A percentile compares a stretch with the other conserved stretches of the same genome.
Evolutionary conservation across 148 eudicot genomes (phyloP).

Genomic region (Chenopodium suecicum): DNA sequence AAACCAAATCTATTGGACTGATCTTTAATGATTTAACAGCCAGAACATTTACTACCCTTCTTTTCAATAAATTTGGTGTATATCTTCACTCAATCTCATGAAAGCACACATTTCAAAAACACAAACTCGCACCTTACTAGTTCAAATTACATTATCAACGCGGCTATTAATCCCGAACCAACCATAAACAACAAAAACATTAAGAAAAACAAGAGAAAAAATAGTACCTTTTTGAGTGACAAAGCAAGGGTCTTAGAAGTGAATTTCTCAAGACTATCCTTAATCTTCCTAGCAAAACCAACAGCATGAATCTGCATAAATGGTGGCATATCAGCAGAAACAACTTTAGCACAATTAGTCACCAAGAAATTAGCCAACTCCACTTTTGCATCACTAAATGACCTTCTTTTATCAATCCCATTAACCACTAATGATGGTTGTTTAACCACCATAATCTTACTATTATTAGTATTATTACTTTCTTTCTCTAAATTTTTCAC

Average conservation of each 20-base stretch:
- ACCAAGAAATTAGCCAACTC: constrained; percentile 71
- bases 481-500: neutral
- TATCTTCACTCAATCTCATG: too few relatives aligned
- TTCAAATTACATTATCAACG: too few relatives aligned
- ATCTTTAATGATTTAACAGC: neutral
- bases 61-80: too few relatives aligned
- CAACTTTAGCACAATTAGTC: constrained; percentile 71
- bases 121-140: too few relatives aligned
- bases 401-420: constrained; percentile 52
- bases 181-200: constrained; percentile 1
- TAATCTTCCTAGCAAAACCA: constrained; percentile 78
- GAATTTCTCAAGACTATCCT: constrained; percentile 93
- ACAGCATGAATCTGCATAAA: constrained; percentile 94
- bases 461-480: neutral
- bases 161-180: neutral
- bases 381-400: constrained; percentile 50
- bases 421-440: constrained; percentile 17
- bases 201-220: neutral
- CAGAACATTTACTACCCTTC: neutral
- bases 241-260: constrained; percentile 76
- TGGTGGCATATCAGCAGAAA: constrained; percentile 87
- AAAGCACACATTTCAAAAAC: too few relatives aligned
- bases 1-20: neutral
- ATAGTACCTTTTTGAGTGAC: constrained; percentile 79
- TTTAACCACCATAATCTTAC: neutral